Conservation (phyloP, 2,329 filamentous ascomycete genomes). For the Chrysosporium queenslandicum region DNA sequence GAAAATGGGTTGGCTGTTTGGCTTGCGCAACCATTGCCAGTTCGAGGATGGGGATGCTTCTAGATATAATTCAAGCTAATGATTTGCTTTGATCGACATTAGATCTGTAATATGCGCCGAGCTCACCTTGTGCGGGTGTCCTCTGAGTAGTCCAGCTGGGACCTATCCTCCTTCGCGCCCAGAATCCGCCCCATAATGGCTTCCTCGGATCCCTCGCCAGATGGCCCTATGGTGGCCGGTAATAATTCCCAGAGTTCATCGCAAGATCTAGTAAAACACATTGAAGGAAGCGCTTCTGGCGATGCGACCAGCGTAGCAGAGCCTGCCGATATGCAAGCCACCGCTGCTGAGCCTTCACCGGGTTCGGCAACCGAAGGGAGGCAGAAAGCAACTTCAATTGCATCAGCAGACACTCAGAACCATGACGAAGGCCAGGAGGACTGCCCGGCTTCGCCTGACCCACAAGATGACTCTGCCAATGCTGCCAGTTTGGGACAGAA, state of each 20-base stretch:
- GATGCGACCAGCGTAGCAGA: neutral
- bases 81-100: neutral
- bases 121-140: neutral
- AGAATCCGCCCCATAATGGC: neutral
- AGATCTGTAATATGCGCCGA: neutral
- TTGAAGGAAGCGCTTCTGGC: neutral
- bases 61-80: neutral
- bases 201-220: neutral
- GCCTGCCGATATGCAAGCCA: neutral
- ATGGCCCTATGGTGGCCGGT: neutral
- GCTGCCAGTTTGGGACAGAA: conserved; percentile 45
- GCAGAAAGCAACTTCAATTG: conserved; percentile 30
- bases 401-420: conserved; percentile 10
- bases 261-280: neutral
- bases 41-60: neutral
- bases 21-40: neutral
- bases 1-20: neutral
- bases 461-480: conserved; percentile 33
- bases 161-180: neutral
- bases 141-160: neutral
- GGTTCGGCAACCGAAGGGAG: conserved; percentile 28
- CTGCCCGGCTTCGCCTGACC: conserved; percentile 23
- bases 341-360: conserved; percentile 5
- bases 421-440: conserved; percentile 34
- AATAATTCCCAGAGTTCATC: neutral